A percentile compares a stretch with the other conserved stretches of the same genome.
Conservation (phyloP, 192 early-diverging fungal species). For the Coemansia sp. region DNA sequence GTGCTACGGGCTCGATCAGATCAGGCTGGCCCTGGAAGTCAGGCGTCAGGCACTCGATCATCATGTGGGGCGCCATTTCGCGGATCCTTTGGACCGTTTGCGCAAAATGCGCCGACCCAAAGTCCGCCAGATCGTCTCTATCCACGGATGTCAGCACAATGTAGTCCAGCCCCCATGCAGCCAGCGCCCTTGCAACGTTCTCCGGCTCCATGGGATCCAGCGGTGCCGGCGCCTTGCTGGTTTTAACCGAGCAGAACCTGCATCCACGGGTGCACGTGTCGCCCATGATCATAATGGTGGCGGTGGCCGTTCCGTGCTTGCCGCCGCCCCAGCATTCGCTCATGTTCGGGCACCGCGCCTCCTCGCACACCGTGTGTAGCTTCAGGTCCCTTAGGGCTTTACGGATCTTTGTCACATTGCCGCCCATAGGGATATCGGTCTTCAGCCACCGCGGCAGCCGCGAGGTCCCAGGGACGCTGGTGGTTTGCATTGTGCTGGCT, state of each 20-base stretch:
- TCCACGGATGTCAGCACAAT: conserved; percentile 98
- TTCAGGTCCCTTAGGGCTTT: conserved; percentile 92
- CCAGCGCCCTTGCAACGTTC: conserved; percentile 89
- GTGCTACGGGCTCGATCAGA: conserved; percentile 78
- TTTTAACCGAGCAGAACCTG: conserved; percentile 98
- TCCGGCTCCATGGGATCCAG: conserved; percentile 90
- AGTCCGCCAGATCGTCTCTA: conserved; percentile 91
- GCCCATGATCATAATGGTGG: conserved; percentile 99
- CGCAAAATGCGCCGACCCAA: conserved; percentile 92
- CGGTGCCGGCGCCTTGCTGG: conserved; percentile 77
- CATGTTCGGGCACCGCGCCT: conserved; percentile 97
- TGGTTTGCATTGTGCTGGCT: conserved; percentile 11
- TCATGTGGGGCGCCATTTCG: conserved; percentile 81
- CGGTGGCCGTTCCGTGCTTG: conserved; percentile 91
- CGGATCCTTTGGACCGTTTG: conserved; percentile 88
- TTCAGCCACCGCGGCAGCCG: conserved; percentile 93
- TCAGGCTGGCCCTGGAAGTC: conserved; percentile 84
- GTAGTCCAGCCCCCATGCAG: conserved; percentile 94
- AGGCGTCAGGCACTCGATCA: conserved; percentile 95
- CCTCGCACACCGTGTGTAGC: conserved; percentile 96
- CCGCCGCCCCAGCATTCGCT: conserved; percentile 99
- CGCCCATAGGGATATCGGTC: conserved; percentile 83
- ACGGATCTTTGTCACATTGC: conserved; percentile 80
- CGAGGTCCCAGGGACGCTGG: conserved; percentile 8
- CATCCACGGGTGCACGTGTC: conserved; percentile 97